Percentiles rank a stretch among this genome's conserved stretches.
Evolutionary conservation across 78 protist genomes (phyloP).

Genomic region (Polysphondylium violaceum): DNA sequence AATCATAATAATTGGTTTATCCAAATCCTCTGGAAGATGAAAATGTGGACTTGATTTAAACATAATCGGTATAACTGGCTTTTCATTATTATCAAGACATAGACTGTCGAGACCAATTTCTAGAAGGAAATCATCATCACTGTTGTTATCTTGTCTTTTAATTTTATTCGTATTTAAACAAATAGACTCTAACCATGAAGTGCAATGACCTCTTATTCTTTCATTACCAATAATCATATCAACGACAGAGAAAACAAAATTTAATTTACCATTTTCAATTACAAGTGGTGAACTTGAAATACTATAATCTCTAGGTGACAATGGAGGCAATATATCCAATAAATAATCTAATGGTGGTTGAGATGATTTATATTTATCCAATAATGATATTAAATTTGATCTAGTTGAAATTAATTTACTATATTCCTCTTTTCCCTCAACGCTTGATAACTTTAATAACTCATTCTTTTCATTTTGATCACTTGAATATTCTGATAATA

Average conservation of each 20-base stretch:
- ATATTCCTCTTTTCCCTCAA: slow-evolving; percentile 49
- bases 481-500: slow-evolving; percentile 25
- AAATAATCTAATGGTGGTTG: slow-evolving; percentile 17
- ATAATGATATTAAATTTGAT: slow-evolving; percentile 12
- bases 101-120: too few relatives aligned
- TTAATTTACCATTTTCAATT: not conserved
- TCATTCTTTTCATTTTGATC: slow-evolving; percentile 25
- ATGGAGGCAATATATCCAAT: slow-evolving; percentile 27
- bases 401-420: slow-evolving; percentile 9
- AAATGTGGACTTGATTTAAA: slow-evolving; percentile 80
- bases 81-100: too few relatives aligned
- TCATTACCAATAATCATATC: slow-evolving; percentile 2
- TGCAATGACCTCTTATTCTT: slow-evolving; percentile 41
- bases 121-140: too few relatives aligned
- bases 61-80: slow-evolving; percentile 16
- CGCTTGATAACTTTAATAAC: slow-evolving; percentile 4
- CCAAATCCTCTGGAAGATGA: slow-evolving; percentile 80
- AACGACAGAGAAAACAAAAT: slow-evolving; percentile 48
- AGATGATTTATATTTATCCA: slow-evolving; percentile 15
- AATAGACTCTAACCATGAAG: slow-evolving; percentile 47
- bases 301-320: slow-evolving; percentile 61
- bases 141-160: too few relatives aligned
- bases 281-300: slow-evolving; percentile 41
- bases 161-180: too few relatives aligned
- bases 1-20: slow-evolving; percentile 91